phyloP scores from a whole-genome alignment of 768 basidiomycete genomes.

The Boletus insuetus region DNA sequence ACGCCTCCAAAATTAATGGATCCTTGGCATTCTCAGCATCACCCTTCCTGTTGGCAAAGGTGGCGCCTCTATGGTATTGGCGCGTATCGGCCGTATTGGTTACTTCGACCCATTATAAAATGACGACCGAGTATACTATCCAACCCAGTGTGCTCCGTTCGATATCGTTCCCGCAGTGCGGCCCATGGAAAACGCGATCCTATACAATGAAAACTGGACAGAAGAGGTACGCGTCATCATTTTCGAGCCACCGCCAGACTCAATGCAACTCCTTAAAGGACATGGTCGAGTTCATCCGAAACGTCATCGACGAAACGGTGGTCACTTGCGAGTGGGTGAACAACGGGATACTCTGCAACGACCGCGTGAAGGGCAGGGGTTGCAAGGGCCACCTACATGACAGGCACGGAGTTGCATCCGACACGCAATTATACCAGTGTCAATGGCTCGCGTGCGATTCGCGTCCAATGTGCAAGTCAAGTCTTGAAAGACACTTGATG shows the following conservation, averaged over 20 bases:
- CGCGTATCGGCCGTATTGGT: neutral
- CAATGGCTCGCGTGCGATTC: slow-evolving; percentile 3
- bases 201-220: neutral
- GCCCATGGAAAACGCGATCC: neutral
- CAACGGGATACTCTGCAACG: neutral
- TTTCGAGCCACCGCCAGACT: neutral
- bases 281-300: neutral
- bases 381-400: slow-evolving; percentile 3
- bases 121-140: too few relatives aligned
- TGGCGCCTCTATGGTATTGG: neutral
- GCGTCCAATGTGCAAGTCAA: slow-evolving; percentile 1
- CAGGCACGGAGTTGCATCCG: neutral
- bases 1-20: neutral
- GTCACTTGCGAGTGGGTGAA: slow-evolving; percentile 5
- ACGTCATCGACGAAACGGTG: neutral
- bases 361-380: neutral
- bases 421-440: slow-evolving; percentile 1
- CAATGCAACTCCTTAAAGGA: neutral
- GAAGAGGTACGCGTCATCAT: neutral
- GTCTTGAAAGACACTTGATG: slow-evolving; percentile 7
- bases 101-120: slow-evolving; percentile 3
- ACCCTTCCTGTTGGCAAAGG: neutral
- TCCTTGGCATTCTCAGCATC: neutral
- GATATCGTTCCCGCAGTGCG: neutral
- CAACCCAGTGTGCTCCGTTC: neutral